Conservation (phyloP, 257 asterid genomes). For the Paraleonurus japonicus region DNA sequence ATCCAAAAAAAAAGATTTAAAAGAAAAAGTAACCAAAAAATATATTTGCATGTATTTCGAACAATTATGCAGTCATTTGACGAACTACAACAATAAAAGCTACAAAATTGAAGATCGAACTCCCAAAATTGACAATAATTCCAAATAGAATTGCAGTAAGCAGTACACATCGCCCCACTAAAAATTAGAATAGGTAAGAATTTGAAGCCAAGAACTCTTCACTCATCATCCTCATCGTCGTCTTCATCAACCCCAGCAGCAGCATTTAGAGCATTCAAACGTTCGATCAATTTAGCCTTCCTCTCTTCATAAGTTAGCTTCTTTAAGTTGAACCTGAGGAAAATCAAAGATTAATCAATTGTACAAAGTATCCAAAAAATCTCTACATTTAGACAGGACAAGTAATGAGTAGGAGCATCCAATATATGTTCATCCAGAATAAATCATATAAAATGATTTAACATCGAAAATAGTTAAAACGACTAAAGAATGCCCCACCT, state of each 20-base stretch:
- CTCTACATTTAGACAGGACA: not conserved
- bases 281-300: conserved; percentile 41
- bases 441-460: not conserved
- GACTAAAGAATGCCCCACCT: conserved; percentile 26
- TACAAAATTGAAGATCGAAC: conserved; percentile 25
- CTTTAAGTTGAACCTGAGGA: conserved; percentile 40
- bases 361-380: not conserved
- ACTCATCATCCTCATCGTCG: conserved; percentile 40
- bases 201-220: conserved; percentile 9
- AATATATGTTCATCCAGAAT: not conserved
- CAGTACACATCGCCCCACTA: not conserved
- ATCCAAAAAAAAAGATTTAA: too few species aligned
- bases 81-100: conserved; percentile 4
- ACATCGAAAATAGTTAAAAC: not conserved
- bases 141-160: conserved; percentile 6
- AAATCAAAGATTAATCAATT: not conserved
- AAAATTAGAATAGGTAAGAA: not conserved
- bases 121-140: conserved; percentile 19
- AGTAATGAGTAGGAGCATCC: too few species aligned
- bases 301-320: conserved; percentile 46
- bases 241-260: conserved; percentile 38
- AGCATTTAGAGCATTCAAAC: conserved; percentile 40
- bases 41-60: not conserved
- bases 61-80: conserved; percentile 3
- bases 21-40: not conserved